Base-by-base conservation (phyloP, 2,329 filamentous ascomycete genomes). In the Neonectria ditissima region DNA sequence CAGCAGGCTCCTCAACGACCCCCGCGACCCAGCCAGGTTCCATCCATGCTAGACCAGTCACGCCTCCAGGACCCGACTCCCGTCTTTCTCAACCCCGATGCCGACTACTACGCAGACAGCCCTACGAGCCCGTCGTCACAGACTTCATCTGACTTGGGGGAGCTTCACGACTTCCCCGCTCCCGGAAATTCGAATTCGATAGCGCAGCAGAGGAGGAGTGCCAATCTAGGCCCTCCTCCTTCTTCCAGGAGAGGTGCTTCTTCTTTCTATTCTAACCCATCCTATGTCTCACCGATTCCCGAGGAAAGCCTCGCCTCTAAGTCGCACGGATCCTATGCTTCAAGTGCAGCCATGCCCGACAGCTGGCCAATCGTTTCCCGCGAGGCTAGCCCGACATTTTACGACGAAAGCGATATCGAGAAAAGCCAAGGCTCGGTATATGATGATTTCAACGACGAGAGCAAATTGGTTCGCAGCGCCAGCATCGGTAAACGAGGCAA, bases 221-320 rank as follows among this genome's bases (percentile, higher is more conserved):
- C 84, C 14, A 85, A 80, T 53, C 75, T 89, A 13, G 87, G 88
- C 3, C 88, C 88, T 18, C 88, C 88, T 0, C 88, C 88, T 3
- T 87, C 84, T 13, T 82, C 87, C 4, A 82, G 88, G 69, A 81
- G 88, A 68, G 88, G 87, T 1, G 84, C 83, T 28, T 90, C 88
- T 0, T 89, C 88, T 0, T 90, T 89, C 64, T 90, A 91, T 71
- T 91, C 90, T 3, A 86, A 84, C 67, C 79, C 83, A 13, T 91
- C 90, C 0, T 90, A 85, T 63, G 90, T 94, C 26, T 91, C 91
- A 0, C 91, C 92, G 0, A 94, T 94, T 56, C 90, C 89, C 0
- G 92, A 94, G 76, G 91, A 94, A 74, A 87, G 84, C 66, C 83
- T 86, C 0, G 81, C 84, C 24, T 80, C 84, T 4, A 80, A 83